A percentile compares a stretch with the other conserved stretches of the same genome.
These are phyloP conservation scores for Taphrina betulina DNA, from an alignment of 1,139 yeast genomes.

Conservation along the genomic window DNA sequence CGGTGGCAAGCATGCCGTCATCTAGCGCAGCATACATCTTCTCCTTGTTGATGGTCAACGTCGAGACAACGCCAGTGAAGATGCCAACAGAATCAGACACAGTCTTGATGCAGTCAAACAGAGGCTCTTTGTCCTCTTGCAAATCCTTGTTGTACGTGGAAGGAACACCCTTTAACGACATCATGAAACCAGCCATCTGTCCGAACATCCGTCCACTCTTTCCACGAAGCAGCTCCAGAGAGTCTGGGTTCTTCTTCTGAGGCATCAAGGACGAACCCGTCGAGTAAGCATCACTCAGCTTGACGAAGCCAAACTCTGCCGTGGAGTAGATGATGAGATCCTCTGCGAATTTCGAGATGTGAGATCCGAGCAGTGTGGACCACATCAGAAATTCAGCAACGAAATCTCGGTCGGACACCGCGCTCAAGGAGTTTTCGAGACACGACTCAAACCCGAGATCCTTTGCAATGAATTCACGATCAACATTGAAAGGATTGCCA, in stretches of 20 bases:
- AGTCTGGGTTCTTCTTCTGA: slow-evolving; percentile 97
- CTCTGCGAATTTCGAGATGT: slow-evolving; percentile 88
- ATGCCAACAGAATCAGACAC: slow-evolving; percentile 90
- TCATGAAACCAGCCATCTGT: slow-evolving; percentile 87
- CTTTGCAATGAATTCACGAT: slow-evolving; percentile 80
- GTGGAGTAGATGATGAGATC: slow-evolving; percentile 94
- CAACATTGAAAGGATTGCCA: slow-evolving; percentile 98
- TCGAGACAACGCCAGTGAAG: slow-evolving; percentile 93
- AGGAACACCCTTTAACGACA: slow-evolving; percentile 93
- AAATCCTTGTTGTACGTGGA: slow-evolving; percentile 96
- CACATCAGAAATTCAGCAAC: slow-evolving; percentile 96
- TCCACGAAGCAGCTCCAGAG: slow-evolving; percentile 90
- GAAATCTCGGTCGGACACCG: slow-evolving; percentile 96
- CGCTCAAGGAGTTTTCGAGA: slow-evolving; percentile 91
- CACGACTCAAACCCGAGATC: slow-evolving; percentile 77
- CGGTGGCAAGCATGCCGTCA: slow-evolving; percentile 99
- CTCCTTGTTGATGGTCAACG: slow-evolving; percentile 66
- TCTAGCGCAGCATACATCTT: slow-evolving; percentile 86
- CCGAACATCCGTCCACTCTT: slow-evolving; percentile 98
- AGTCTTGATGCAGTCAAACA: slow-evolving; percentile 84
- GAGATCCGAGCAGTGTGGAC: slow-evolving; percentile 95
- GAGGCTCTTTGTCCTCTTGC: slow-evolving; percentile 98
- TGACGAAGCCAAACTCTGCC: slow-evolving; percentile 92
- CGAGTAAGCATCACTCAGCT: slow-evolving; percentile 94
- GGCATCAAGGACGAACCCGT: slow-evolving; percentile 99